Conservation (phyloP, 2,329 filamentous ascomycete genomes). For the Penicillium sp. region DNA sequence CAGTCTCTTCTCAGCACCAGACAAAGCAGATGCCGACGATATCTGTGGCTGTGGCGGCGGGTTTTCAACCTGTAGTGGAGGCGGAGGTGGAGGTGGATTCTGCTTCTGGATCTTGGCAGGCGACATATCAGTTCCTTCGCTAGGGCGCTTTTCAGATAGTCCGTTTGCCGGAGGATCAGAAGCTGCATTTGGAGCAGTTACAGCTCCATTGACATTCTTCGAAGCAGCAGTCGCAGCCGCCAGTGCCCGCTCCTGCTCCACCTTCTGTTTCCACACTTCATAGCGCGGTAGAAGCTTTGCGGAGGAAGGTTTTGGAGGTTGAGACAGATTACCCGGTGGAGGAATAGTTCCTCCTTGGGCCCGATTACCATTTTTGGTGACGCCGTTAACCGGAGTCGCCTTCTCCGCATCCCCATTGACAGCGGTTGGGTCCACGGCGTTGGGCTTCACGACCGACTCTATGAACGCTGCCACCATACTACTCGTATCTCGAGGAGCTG, state of each 20-base stretch:
- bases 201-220: not conserved
- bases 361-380: not conserved
- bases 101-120: not conserved
- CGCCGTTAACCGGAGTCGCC: not conserved
- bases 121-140: not conserved
- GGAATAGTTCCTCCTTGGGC: not conserved
- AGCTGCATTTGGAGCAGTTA: not conserved
- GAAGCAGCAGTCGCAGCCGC: not conserved
- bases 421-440: not conserved
- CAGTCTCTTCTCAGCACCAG: not conserved
- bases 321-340: not conserved
- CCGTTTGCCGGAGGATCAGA: not conserved
- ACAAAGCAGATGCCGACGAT: not conserved
- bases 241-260: not conserved
- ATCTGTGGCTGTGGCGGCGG: not conserved
- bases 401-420: not conserved
- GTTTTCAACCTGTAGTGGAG: not conserved
- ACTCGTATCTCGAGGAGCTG: not conserved
- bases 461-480: not conserved
- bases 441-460: not conserved
- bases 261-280: not conserved
- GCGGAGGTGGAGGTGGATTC: not conserved
- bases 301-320: not conserved
- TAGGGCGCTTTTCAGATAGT: not conserved
- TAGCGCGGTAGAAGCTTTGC: not conserved